Evolutionary conservation across 1,139 yeast genomes (phyloP), one percentile per base, ranked within the genome.

Genomic region (Suhomyces taliae): DNA sequence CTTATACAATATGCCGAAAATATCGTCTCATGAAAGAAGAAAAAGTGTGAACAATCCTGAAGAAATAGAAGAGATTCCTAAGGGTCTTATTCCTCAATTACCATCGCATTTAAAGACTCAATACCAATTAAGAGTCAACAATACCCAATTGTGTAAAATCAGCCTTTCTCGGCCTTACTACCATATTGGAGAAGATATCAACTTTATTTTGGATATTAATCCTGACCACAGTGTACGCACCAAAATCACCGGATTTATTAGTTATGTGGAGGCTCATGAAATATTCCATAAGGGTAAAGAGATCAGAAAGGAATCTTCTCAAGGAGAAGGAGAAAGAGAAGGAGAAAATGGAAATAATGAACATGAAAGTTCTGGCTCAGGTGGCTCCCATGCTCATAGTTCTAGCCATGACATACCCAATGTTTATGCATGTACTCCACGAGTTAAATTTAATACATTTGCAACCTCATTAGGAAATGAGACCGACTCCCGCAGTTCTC

Each of bases 101-200:
- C 70, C 76, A 4, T 39, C 46, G 6, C 68, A 65, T 37, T 54
- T 67, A 41, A 71, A 72, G 41, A 66, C 73, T 12, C 74, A 70
- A 46, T 75, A 66, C 55, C 72, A 71, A 49, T 62, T 75, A 35
- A 51, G 70, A 31, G 72, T 72, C 26, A 72, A 73, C 50, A 60
- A 61, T 44, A 55, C 59, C 34, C 61, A 63, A 26, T 55, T 74
- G 29, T 74, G 80, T 52, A 52, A 59, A n/a, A 59, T 74, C 11
- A 58, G 60, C 9, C 46, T 69, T n/a, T 61, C 74, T 2, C 75
- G 76, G 51, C 72, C 79, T 1, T 73, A 73, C 49, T 81, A 71
- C 54, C 77, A 75, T 45, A 53, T 75, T 9, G 81, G 83, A 1
- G 85, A 81, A 35, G 79, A 76, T 47, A 65, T 80, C 8, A 69